These are phyloP conservation scores for Sutorius eximius DNA, from an alignment of 1,284 basidiomycete genomes.

Conservation along the genomic window DNA sequence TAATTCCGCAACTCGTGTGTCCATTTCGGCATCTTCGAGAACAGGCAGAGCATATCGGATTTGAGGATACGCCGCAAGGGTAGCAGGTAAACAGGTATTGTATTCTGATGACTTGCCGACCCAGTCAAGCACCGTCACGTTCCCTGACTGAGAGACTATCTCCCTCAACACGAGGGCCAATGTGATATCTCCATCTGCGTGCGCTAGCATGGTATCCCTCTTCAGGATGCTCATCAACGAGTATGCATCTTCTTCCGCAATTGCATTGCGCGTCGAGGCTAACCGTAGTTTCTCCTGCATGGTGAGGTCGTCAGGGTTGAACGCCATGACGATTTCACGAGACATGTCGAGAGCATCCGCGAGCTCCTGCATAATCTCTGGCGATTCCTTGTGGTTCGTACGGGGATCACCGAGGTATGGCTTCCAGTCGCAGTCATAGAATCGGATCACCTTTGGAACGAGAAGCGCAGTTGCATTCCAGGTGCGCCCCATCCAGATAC, in stretches of 20 bases:
- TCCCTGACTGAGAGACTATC: background rate
- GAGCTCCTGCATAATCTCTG: conserved; percentile 18
- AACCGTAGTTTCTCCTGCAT: background rate
- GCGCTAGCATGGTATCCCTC: background rate
- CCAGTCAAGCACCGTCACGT: conserved; percentile 3
- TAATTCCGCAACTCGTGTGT: too few relatives aligned
- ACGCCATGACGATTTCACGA: conserved; percentile 1
- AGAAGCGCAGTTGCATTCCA: conserved; percentile 22
- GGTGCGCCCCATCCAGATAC: conserved; percentile 14
- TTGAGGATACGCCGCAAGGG: background rate
- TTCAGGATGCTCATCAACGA: background rate
- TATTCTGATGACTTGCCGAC: background rate
- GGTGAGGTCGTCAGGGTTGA: conserved; percentile 1
- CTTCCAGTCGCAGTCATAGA: conserved; percentile 7
- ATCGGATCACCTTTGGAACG: conserved; percentile 12
- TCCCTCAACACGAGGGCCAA: background rate
- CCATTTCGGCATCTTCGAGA: too few relatives aligned
- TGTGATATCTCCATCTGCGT: background rate
- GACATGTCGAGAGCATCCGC: conserved; percentile 4
- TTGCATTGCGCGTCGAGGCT: conserved; percentile 1
- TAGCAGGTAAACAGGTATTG: conserved; percentile 3
- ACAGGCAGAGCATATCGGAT: too few relatives aligned
- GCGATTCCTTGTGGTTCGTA: conserved; percentile 14
- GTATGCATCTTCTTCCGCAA: background rate
- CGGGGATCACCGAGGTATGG: conserved; percentile 9